Percentiles rank a stretch among this genome's conserved stretches.
phyloP scores from a whole-genome alignment of 768 basidiomycete genomes.

The Lentinus brumalis region DNA sequence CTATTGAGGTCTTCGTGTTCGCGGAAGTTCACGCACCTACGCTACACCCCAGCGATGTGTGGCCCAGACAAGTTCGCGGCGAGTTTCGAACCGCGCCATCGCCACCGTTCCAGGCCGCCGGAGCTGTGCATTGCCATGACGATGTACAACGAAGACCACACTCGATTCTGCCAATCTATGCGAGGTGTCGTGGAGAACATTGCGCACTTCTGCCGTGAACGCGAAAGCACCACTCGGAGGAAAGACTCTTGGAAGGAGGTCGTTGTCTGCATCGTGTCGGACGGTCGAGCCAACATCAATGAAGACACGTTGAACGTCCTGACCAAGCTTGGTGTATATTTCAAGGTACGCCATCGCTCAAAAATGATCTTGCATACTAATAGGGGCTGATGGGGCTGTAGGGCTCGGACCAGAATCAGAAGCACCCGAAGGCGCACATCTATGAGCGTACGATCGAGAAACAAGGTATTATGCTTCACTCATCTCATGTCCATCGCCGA shows the following conservation, averaged over 20 bases:
- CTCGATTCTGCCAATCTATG: conserved; percentile 90
- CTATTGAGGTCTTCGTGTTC: conserved; percentile 81
- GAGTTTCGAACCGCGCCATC: conserved; percentile 86
- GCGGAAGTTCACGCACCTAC: conserved; percentile 93
- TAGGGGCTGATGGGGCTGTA: conserved; percentile 28
- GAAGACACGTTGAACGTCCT: conserved; percentile 81
- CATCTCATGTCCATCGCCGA: not conserved
- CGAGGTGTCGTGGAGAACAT: conserved; percentile 96
- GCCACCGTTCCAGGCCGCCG: conserved; percentile 86
- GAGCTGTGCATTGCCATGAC: conserved; percentile 98
- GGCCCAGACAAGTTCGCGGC: conserved; percentile 92
- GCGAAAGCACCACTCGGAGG: conserved; percentile 92
- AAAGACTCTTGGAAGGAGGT: conserved; percentile 99
- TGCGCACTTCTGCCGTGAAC: conserved; percentile 82
- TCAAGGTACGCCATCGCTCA: conserved; percentile 62
- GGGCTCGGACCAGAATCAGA: conserved; percentile 79
- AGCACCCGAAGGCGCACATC: conserved; percentile 84
- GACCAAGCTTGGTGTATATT: conserved; percentile 92
- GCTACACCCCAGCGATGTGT: conserved; percentile 93
- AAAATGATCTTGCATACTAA: too few relatives aligned
- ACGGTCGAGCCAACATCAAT: conserved; percentile 86
- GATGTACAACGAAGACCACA: conserved; percentile 96
- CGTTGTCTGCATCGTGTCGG: conserved; percentile 89
- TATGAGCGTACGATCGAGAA: conserved; percentile 82
- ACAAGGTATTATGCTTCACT: conserved; percentile 65